Evolutionary conservation across 495 filamentous ascomycete genomes (phyloP).

Genomic region (Neurospora pannonica): DNA sequence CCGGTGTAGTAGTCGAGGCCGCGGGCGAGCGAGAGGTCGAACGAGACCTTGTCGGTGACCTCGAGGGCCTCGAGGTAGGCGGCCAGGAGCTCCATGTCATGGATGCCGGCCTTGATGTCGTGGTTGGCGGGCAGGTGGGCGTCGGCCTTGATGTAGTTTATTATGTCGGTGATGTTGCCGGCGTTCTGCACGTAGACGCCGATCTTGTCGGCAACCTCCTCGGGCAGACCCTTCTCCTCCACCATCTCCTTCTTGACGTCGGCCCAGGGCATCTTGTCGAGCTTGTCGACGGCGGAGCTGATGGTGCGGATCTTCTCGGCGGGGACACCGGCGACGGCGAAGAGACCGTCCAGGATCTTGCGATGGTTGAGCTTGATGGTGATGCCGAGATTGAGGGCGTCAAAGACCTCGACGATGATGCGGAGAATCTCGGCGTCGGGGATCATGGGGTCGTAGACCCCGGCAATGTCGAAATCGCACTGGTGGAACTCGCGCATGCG

Average conservation of each 20-base stretch:
- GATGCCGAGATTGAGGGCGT: slow-evolving; percentile 55
- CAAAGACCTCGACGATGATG: slow-evolving; percentile 79
- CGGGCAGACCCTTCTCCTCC: slow-evolving; percentile 75
- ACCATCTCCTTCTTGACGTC: slow-evolving; percentile 91
- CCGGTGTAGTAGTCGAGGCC: slow-evolving; percentile 93
- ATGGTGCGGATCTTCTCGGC: slow-evolving; percentile 77
- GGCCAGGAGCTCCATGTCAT: slow-evolving; percentile 74
- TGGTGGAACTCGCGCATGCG: slow-evolving; percentile 96
- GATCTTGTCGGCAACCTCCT: slow-evolving; percentile 71
- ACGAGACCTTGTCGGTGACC: slow-evolving; percentile 60
- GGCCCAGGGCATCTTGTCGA: slow-evolving; percentile 86
- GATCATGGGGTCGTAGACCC: slow-evolving; percentile 83
- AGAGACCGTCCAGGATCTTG: slow-evolving; percentile 88
- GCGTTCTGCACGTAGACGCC: slow-evolving; percentile 68
- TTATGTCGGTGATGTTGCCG: slow-evolving; percentile 52
- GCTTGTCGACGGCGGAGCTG: slow-evolving; percentile 86
- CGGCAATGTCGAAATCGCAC: slow-evolving; percentile 96
- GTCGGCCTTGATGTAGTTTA: slow-evolving; percentile 55
- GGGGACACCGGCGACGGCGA: slow-evolving; percentile 83
- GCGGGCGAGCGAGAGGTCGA: slow-evolving; percentile 75
- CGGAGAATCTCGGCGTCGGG: slow-evolving; percentile 89
- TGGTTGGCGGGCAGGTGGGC: slow-evolving; percentile 55
- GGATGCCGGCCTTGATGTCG: slow-evolving; percentile 65
- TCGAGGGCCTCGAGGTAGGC: slow-evolving; percentile 70
- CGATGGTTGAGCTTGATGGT: slow-evolving; percentile 95